Conservation (phyloP, 177 flowering plant species). For the Vitis hybrid region DNA sequence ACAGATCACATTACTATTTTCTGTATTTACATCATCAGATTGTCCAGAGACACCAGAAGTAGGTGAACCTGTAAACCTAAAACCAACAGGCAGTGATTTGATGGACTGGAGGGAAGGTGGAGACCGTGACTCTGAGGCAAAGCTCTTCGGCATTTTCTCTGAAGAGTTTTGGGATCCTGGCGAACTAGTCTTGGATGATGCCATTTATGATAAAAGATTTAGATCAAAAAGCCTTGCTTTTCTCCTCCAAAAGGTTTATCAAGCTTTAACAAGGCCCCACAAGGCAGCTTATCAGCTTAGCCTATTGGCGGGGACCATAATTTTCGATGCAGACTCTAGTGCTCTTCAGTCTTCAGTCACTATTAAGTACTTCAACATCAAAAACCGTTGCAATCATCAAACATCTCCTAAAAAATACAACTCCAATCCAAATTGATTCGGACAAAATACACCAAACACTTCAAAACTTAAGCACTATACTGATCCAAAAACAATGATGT, state of each 20-base stretch:
- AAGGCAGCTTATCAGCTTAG: conserved; percentile 12
- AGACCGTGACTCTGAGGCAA: conserved; percentile 15
- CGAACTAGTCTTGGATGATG: conserved; percentile 6
- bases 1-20: conserved; percentile 7
- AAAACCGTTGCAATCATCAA: background rate
- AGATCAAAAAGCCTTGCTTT: conserved; percentile 15
- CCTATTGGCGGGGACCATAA: conserved; percentile 34
- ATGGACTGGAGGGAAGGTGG: conserved; percentile 43
- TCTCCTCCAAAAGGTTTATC: conserved; percentile 14
- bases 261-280: conserved; percentile 33
- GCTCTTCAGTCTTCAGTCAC: conserved; percentile 16
- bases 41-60: conserved; percentile 11
- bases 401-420: background rate
- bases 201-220: conserved; percentile 11
- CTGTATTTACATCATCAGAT: conserved; percentile 3
- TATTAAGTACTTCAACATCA: conserved; percentile 13
- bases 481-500: too few relatives aligned
- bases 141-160: conserved; percentile 26
- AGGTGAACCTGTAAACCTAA: conserved; percentile 35
- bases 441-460: background rate
- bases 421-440: background rate
- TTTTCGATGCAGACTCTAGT: conserved; percentile 18
- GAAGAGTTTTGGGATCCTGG: conserved; percentile 14
- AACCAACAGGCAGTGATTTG: conserved; percentile 59
- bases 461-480: background rate